These are phyloP conservation scores for Vitis rotundifolia DNA, from an alignment of 164 flowering plant species.

Conservation along the genomic window DNA sequence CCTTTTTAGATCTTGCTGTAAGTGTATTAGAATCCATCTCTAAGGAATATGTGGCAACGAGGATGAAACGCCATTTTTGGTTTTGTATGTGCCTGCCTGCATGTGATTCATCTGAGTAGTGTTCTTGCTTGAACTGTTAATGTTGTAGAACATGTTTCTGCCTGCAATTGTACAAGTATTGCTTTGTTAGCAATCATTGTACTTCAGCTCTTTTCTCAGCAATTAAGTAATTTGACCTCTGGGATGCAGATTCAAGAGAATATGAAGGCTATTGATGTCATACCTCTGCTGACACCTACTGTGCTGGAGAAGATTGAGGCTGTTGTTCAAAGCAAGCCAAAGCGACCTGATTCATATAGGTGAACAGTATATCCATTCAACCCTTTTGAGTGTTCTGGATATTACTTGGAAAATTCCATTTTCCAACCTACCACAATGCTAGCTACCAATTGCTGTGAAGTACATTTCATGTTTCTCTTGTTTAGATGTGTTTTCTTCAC, in stretches of 20 bases:
- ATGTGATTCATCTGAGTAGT: no score
- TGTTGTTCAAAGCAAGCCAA: constrained; percentile 90
- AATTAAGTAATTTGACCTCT: not conserved
- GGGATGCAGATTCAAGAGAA: constrained; percentile 81
- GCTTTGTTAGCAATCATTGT: not conserved
- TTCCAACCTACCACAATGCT: not conserved
- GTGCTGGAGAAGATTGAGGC: constrained; percentile 91
- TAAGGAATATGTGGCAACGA: no score
- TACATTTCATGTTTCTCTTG: not conserved
- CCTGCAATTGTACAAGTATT: no score
- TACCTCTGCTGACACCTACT: constrained; percentile 79
- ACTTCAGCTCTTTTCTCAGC: not conserved
- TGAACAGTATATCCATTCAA: constrained; percentile 20
- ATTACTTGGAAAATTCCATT: no score
- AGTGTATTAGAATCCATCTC: no score
- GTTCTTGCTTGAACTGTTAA: no score
- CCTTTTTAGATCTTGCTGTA: no score
- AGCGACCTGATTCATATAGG: constrained; percentile 84
- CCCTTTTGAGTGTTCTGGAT: no score
- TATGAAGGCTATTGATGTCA: constrained; percentile 95
- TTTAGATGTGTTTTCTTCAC: no score
- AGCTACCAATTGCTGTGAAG: not conserved
- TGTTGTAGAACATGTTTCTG: no score
- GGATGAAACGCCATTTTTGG: no score
- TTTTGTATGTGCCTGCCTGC: no score